Base-by-base conservation (phyloP, 345 rosid species). In the Melaleuca alternifolia region DNA sequence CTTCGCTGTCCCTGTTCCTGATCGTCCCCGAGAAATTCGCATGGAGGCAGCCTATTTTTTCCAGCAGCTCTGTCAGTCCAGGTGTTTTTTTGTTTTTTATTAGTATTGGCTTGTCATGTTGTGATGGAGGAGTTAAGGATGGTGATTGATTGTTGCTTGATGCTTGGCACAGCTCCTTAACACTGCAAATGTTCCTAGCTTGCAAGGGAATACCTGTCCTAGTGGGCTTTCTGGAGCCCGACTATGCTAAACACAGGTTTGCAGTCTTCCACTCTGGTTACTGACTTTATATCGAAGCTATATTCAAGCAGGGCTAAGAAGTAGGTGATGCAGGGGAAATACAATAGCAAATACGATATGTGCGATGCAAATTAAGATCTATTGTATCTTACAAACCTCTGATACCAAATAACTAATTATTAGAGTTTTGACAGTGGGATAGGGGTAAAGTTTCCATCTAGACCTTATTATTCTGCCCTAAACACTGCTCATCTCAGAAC, bases 111-210 rank as follows among this genome's bases (percentile, higher is more conserved):
- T 14, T 50, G 20, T 71, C 23, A 0, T 54, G 89, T 84, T 53
- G 54, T 15, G 37, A 54, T 8, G 13, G 85, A 81, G 83, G 57
- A 84, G 54, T n/a, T 15, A 83, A 71, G 86, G 51, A 89, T 88
- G 76, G 65, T 84, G 86, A 86, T 54, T 91, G 88, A 93, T 33
- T 79, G n/a, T 86, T 57, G 83, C 85, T 76, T 61, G 87, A 75
- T 85, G 85, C 90, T 92, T 88, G 86, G 54, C 89, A 86, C 96
- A 98, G 99, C 92, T 90, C 96, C 50, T 93, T 96, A 89, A 96
- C 99, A n/a, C 87, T 98, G 93, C 99, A 98, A 93, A 98, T 96
- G 99, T 95, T 98, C 91, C 92, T 98, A 93, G 95, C 99, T 89
- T 96, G 98, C 91, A 92, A 95, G 61, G 99, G 99, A 87, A 96